Evolutionary conservation across 2,329 filamentous ascomycete species (phyloP), one percentile per base, ranked within the genome.

Genomic region (Trichoderma simmonsii): DNA sequence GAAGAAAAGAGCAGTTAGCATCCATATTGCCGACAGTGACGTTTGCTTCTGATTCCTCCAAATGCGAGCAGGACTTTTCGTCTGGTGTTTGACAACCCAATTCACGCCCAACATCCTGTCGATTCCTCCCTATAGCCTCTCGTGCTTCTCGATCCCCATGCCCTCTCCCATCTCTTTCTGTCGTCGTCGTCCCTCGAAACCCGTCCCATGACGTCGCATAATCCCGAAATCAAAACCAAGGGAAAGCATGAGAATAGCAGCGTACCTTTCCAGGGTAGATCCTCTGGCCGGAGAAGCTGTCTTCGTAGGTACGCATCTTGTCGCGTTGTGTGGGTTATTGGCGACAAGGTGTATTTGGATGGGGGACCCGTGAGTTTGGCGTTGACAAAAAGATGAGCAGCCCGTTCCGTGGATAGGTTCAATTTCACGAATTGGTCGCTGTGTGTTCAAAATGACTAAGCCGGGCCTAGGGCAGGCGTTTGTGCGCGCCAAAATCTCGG

Each of bases 241-340:
- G 32, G 30, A 30, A 15, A 73, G 72, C 71, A 59, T 71, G 71
- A 56, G 71, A 71, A 66, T 70, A 73, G 56, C 34, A 71, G 72
- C 86, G 84, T 88, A 90, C 88, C 88, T 90, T 90, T 82, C 88
- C 88, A 83, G 88, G 88, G 87, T 89, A 90, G 79, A 90, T 90
- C 85, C 86, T 89, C 86, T 87, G 85, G 82, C 88, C 88, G 82
- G 88, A 90, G 85, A 90, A 90, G 77, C 84, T 82, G 83, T 90
- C 88, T 84, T 90, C 88, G 88, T 90, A 90, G 82, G 87, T 89
- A 84, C 88, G 87, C 88, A 90, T 90, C 82, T 84, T 89, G 82
- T 81, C 82, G 82, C 81, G 73, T 77, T 79, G 79, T 79, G 79
- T 79, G 80, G 77, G 75, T 78, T 78, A 77, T 75, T 76, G 80